phyloP scores from a whole-genome alignment of 2,329 filamentous ascomycete species.

The Emmonsia crescens region DNA sequence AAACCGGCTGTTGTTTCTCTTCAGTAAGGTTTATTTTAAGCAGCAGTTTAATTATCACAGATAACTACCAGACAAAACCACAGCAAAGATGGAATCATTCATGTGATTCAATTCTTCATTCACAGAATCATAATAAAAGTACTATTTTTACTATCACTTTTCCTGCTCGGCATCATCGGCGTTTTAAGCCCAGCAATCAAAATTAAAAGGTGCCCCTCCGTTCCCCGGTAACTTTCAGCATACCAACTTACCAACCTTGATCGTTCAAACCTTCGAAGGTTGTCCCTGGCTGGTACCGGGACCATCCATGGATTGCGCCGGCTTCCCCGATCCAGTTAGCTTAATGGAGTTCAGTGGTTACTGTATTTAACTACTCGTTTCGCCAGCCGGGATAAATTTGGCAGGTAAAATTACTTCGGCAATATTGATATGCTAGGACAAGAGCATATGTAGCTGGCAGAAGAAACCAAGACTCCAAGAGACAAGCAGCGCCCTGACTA shows the following conservation, averaged over 20 bases:
- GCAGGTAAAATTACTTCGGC: background rate
- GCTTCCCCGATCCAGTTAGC: background rate
- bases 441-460: too few species aligned
- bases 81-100: background rate
- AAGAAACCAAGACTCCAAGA: too few species aligned
- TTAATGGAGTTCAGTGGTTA: too few species aligned
- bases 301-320: background rate
- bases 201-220: background rate
- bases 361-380: too few species aligned
- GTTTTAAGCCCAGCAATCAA: background rate
- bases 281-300: too few species aligned
- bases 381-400: background rate
- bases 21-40: background rate
- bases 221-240: background rate
- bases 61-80: too few species aligned
- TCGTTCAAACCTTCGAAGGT: background rate
- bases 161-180: background rate
- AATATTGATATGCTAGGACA: background rate
- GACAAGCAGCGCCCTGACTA: background rate
- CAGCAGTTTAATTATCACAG: background rate
- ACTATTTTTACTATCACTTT: background rate
- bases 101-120: background rate
- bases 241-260: too few species aligned
- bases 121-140: background rate
- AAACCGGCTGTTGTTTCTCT: too few species aligned